These are phyloP conservation scores for Metarhizium album DNA, from an alignment of 2,329 filamentous ascomycete species.

Conservation along the genomic window DNA sequence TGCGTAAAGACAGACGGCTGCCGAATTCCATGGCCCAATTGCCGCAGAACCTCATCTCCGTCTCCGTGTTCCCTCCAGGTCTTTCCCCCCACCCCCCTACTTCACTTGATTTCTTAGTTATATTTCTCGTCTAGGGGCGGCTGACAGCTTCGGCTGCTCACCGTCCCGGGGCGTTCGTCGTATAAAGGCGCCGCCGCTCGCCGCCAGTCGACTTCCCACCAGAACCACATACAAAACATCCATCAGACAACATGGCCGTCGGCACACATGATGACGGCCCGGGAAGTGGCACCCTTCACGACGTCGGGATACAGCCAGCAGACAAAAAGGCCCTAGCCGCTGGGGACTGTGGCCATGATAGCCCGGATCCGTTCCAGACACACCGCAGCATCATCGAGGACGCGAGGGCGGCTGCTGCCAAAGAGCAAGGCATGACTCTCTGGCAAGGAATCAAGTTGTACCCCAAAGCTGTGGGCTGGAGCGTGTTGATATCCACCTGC, in stretches of 20 bases:
- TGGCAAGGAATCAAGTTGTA: conserved; percentile 70
- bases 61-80: no score
- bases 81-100: no score
- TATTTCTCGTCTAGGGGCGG: no score
- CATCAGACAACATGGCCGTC: not conserved
- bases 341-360: conserved; percentile 10
- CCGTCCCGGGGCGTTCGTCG: not conserved
- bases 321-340: conserved; percentile 4
- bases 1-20: not conserved
- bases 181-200: not conserved
- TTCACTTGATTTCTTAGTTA: no score
- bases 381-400: conserved; percentile 22
- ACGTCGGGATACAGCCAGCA: conserved; percentile 1
- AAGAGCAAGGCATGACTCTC: conserved; percentile 61
- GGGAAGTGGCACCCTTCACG: not conserved
- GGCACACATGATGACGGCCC: not conserved
- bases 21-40: not conserved
- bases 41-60: not conserved
- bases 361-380: conserved; percentile 13
- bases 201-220: no score
- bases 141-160: not conserved
- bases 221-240: no score
- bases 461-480: conserved; percentile 79
- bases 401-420: conserved; percentile 38
- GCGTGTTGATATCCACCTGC: conserved; percentile 75